These are phyloP conservation scores for Tolypocladium endophyticum DNA, from an alignment of 2,329 filamentous ascomycete species.

Conservation along the genomic window DNA sequence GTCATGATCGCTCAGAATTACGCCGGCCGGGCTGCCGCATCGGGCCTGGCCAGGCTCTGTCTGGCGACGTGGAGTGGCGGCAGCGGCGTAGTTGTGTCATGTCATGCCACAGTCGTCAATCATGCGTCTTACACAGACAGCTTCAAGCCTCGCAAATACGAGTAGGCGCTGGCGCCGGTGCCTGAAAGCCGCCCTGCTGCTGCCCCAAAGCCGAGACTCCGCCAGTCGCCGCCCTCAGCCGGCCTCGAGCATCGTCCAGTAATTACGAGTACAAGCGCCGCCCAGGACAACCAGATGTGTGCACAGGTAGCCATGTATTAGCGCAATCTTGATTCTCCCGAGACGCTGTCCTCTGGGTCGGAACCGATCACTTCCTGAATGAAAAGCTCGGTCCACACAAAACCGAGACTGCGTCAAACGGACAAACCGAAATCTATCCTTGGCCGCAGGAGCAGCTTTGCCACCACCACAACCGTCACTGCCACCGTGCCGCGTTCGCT, in stretches of 20 bases:
- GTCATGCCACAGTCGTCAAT: not conserved
- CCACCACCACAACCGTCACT: not conserved
- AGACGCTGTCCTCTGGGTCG: not conserved
- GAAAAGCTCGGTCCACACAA: not conserved
- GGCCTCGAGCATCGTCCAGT: not conserved
- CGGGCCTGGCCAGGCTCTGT: not conserved
- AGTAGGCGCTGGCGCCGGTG: not conserved
- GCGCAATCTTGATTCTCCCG: not conserved
- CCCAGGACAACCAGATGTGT: not conserved
- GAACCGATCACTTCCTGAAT: not conserved
- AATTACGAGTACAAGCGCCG: not conserved
- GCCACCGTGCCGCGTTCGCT: not conserved
- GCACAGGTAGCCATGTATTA: not conserved
- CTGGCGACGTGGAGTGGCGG: not conserved
- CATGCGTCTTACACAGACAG: not conserved
- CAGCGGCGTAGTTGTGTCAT: not conserved
- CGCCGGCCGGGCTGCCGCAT: not conserved
- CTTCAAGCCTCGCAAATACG: not conserved
- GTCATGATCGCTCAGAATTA: not conserved
- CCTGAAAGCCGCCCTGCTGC: not conserved
- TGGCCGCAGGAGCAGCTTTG: not conserved
- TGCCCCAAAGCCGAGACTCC: not conserved
- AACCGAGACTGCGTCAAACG: not conserved
- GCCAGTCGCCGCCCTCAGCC: not conserved
- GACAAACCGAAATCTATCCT: not conserved